Conservation (phyloP, 345 rosid genomes). For the Barbarea vulgaris region DNA sequence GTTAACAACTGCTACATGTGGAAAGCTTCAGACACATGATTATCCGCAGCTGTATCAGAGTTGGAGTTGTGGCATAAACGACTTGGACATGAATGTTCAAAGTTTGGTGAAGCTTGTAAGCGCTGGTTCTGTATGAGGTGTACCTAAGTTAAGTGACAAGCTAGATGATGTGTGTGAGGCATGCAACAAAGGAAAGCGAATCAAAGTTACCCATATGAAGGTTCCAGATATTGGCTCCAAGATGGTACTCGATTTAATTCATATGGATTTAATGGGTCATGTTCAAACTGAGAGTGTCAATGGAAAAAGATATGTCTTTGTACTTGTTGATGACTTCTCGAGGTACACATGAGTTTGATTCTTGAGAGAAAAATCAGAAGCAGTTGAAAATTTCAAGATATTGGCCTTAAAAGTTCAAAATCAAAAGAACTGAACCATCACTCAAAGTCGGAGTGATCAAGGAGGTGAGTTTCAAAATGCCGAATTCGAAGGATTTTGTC, state of each 20-base stretch:
- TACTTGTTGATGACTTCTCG: background rate
- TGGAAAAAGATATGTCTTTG: background rate
- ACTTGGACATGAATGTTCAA: no score
- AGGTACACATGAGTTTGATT: background rate
- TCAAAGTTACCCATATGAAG: background rate
- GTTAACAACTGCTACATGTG: no score
- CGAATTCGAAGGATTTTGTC: background rate
- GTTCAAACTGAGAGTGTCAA: background rate
- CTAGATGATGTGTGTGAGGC: no score
- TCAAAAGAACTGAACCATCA: background rate
- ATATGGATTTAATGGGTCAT: background rate
- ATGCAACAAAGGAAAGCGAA: background rate
- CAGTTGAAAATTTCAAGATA: background rate
- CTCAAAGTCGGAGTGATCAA: background rate
- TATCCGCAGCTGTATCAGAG: no score
- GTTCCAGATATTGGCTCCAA: background rate
- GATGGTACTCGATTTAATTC: background rate
- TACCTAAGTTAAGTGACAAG: no score
- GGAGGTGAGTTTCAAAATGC: background rate
- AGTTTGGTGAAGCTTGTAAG: no score
- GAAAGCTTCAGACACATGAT: no score
- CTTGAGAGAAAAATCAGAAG: background rate
- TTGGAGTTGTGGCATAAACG: no score
- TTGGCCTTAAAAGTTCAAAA: background rate
- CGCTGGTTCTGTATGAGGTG: no score